A percentile compares a stretch with the other conserved stretches of the same genome.
These are phyloP conservation scores for Aspergillaceae sp. DNA, from an alignment of 2,329 filamentous ascomycete species.

Conservation along the genomic window DNA sequence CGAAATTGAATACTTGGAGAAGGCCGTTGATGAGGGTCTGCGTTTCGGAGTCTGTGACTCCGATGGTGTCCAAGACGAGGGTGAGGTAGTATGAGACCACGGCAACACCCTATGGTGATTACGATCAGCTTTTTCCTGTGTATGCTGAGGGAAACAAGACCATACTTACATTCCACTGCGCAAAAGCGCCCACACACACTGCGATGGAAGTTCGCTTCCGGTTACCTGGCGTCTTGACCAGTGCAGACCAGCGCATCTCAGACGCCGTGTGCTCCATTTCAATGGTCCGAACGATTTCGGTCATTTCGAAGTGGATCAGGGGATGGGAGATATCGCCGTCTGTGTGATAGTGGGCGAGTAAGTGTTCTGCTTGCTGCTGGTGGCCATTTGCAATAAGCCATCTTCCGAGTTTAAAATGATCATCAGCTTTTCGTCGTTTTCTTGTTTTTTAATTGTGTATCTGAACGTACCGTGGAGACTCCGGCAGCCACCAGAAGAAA, in stretches of 20 bases:
- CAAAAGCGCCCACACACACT: constrained; percentile 12
- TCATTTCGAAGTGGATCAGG: constrained; percentile 18
- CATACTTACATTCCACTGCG: constrained; percentile 18
- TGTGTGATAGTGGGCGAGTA: constrained; percentile 15
- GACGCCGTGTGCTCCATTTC: constrained; percentile 11
- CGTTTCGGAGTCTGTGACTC: constrained; percentile 24
- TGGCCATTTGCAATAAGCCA: constrained; percentile 19
- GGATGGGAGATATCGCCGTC: constrained; percentile 9
- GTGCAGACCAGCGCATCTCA: constrained; percentile 9
- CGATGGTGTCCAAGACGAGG: constrained; percentile 29
- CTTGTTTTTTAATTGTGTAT: not conserved
- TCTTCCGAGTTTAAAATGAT: not conserved
- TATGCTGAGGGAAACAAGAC: too few species aligned
- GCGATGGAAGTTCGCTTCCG: constrained; percentile 20
- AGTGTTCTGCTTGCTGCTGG: constrained; percentile 9
- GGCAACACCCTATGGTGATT: constrained; percentile 13
- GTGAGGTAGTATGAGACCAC: constrained; percentile 31
- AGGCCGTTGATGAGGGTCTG: constrained; percentile 35
- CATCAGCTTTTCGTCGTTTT: not conserved
- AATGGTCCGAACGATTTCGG: constrained; percentile 14
- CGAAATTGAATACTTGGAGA: constrained; percentile 18
- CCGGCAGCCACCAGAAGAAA: constrained; percentile 14
- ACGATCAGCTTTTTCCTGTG: not conserved
- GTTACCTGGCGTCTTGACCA: constrained; percentile 13
- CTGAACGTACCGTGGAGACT: constrained; percentile 9